Percentiles rank a stretch among this genome's conserved stretches.
These are phyloP conservation scores for Kwoniella newhampshirensis DNA, from an alignment of 768 basidiomycete species.

Conservation along the genomic window DNA sequence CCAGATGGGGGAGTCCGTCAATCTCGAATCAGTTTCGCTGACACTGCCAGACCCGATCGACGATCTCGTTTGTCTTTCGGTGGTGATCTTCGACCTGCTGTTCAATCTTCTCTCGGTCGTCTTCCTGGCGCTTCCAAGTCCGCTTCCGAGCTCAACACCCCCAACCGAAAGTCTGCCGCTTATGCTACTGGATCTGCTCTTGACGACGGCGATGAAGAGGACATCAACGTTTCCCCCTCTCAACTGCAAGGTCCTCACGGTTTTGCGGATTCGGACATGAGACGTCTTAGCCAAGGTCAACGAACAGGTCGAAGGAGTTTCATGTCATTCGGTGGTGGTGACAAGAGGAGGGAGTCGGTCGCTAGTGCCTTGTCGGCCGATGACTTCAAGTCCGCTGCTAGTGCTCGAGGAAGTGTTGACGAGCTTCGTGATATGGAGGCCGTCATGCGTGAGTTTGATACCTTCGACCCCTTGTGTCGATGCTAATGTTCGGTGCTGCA, in stretches of 20 bases:
- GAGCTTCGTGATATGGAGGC: constrained; percentile 49
- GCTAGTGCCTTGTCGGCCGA: constrained; percentile 29
- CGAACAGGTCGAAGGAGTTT: constrained; percentile 30
- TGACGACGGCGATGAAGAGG: constrained; percentile 42
- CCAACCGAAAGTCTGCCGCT: constrained; percentile 21
- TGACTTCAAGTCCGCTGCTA: constrained; percentile 47
- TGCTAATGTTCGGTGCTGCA: background rate
- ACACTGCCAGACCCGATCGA: constrained; percentile 41
- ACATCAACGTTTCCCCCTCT: constrained; percentile 46
- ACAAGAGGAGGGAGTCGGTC: constrained; percentile 29
- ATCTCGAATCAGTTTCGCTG: constrained; percentile 53
- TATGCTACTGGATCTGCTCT: constrained; percentile 42
- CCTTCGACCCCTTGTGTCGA: background rate
- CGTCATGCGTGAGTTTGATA: constrained; percentile 40
- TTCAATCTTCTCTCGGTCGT: constrained; percentile 28
- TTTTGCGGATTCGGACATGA: constrained; percentile 32
- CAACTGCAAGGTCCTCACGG: constrained; percentile 47
- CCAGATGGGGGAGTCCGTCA: constrained; percentile 39
- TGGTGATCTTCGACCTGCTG: constrained; percentile 45
- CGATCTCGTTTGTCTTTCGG: constrained; percentile 51
- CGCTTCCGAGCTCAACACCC: constrained; percentile 37
- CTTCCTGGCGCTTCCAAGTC: constrained; percentile 38
- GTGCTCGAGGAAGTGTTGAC: constrained; percentile 46
- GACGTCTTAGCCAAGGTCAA: constrained; percentile 16
- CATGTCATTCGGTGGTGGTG: constrained; percentile 37